Evolutionary conservation across 1,284 basidiomycete species (phyloP), one percentile per base, ranked within the genome.

Genomic region (Sutorius eximius): DNA sequence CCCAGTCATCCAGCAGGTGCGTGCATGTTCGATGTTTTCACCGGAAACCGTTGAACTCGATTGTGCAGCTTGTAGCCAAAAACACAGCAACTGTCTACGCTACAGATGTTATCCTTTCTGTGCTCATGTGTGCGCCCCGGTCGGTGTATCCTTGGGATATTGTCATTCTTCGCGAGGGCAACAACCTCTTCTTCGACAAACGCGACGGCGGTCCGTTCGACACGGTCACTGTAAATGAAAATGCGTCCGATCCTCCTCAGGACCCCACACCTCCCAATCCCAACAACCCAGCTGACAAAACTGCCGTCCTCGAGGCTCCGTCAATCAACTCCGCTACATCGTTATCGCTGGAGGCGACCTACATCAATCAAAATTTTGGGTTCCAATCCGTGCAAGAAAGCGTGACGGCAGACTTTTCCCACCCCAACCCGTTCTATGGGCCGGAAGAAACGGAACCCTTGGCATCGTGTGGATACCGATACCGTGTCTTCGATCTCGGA

Each of bases 111-210:
- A 98, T 99, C 69, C 85, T 99, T 47, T 90, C 92, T 58, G 89
- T 98, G 18, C 85, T 99, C 60, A 99, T 99, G 97, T 94, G 91
- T 64, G 89, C 96, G 9, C 87, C 94, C 7, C 82, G 97, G 61
- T 95, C 95, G 15, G 92, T 98, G 57, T 96, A 98, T 76, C 96
- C 97, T 24, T 99, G 97, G 97, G 97, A 99, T 72, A 94, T 99
- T 59, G 91, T 99, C 60, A 89, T 99, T 63, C 82, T 94, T 49
- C 88, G 93, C 50, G 93, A 97, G 68, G 95, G 94, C 40, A 88
- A 95, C 76, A 93, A 90, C 72, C 76, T 99, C 24, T 99, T 93
- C 81, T 85, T 99, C 61, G 97, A 99, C 81, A 99, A 99, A 77
- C 91, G 97, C 55, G 95, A 97, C 71, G 95, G 95, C 32, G 96